A percentile compares a stretch with the other conserved stretches of the same genome.
Evolutionary conservation across 164 flowering plant species (phyloP).

Genomic region (Magnolia changhungtana): DNA sequence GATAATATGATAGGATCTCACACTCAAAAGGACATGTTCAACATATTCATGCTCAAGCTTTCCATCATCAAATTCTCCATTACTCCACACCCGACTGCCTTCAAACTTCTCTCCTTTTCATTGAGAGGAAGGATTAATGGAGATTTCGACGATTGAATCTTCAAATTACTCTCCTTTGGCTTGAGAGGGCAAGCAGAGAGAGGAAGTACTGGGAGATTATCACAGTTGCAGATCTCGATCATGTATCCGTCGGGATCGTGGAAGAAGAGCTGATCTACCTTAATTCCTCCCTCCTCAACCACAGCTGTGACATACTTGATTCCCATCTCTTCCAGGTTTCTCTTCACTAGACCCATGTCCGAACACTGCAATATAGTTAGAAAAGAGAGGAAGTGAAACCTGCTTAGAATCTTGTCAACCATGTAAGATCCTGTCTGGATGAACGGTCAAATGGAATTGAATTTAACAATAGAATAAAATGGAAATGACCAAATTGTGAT

Average conservation of each 20-base stretch:
- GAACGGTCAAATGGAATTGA: too few relatives aligned
- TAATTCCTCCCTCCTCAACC: slow-evolving; percentile 59
- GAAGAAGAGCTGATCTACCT: slow-evolving; percentile 75
- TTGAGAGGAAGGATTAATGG: slow-evolving; percentile 5
- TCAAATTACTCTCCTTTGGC: not conserved
- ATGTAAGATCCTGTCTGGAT: too few relatives aligned
- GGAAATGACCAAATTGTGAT: too few relatives aligned
- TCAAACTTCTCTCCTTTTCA: slow-evolving; percentile 15
- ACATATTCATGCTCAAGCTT: slow-evolving; percentile 53
- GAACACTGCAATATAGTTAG: slow-evolving; percentile 34
- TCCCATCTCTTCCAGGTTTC: slow-evolving; percentile 55
- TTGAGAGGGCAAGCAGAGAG: slow-evolving; percentile 40
- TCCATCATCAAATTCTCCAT: slow-evolving; percentile 64
- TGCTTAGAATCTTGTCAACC: too few relatives aligned
- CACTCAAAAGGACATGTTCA: slow-evolving; percentile 42
- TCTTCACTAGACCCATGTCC: slow-evolving; percentile 46
- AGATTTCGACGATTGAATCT: not conserved
- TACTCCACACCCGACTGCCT: slow-evolving; percentile 26
- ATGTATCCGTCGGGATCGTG: slow-evolving; percentile 89
- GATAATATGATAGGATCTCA: too few relatives aligned
- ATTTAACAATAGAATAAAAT: too few relatives aligned
- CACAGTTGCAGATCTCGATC: slow-evolving; percentile 86
- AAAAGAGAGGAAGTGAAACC: not conserved
- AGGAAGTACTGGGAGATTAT: slow-evolving; percentile 64
- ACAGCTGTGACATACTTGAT: slow-evolving; percentile 56